phyloP scores from a whole-genome alignment of 352 stramenopile species.

The Aphanomyces astaci region DNA sequence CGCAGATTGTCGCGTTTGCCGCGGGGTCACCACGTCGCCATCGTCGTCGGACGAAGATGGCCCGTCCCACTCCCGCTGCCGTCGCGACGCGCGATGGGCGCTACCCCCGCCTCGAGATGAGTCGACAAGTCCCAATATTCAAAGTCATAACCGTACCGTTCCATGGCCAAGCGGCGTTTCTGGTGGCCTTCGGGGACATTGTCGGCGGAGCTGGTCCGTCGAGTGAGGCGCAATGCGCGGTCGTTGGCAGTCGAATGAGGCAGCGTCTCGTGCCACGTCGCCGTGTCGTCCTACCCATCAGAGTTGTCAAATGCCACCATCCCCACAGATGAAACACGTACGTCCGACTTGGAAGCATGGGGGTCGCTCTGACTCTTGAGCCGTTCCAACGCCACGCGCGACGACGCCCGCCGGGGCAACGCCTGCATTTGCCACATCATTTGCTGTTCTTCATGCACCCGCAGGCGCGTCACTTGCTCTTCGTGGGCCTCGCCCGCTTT shows the following conservation, averaged over 20 bases:
- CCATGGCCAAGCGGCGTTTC: conserved; percentile 42
- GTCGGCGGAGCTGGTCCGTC: background rate
- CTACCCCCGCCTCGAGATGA: conserved; percentile 30
- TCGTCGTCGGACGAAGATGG: conserved; percentile 24
- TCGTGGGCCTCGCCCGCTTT: conserved; percentile 50
- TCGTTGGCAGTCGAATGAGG: background rate
- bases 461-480: conserved; percentile 37
- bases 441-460: conserved; percentile 53
- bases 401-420: conserved; percentile 71
- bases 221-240: background rate
- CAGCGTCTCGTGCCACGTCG: conserved; percentile 5
- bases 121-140: no score
- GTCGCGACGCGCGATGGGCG: conserved; percentile 52
- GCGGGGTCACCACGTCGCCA: conserved; percentile 23
- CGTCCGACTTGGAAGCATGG: conserved; percentile 37
- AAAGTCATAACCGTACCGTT: no score
- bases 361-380: conserved; percentile 56
- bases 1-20: background rate
- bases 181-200: conserved; percentile 17
- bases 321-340: conserved; percentile 1
- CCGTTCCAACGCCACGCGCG: conserved; percentile 65
- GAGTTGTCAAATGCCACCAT: no score
- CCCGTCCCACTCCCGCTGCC: conserved; percentile 42
- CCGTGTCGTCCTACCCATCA: background rate
- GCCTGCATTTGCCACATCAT: conserved; percentile 51